phyloP scores from a whole-genome alignment of 148 eudicot genomes.

The Nyssa sinensis region DNA sequence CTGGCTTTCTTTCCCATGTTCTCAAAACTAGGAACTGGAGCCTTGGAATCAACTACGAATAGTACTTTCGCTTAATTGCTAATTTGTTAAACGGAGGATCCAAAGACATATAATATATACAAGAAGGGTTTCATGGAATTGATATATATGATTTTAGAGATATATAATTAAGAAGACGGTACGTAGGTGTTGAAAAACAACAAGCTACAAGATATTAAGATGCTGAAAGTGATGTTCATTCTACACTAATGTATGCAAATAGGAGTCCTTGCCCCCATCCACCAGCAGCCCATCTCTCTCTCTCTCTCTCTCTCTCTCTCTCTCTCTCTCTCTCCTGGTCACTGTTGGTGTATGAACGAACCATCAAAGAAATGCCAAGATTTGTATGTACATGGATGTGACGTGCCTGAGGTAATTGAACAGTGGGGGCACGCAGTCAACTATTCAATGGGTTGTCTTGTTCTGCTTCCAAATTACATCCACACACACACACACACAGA shows the following conservation, averaged over 20 bases:
- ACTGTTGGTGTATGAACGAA: background rate
- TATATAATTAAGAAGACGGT: too few relatives aligned
- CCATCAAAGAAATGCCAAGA: constrained; percentile 13
- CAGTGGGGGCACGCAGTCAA: constrained; percentile 4
- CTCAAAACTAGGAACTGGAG: background rate
- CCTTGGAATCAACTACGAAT: background rate
- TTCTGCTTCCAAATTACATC: background rate
- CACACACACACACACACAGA: background rate
- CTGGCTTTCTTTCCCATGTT: constrained; percentile 18
- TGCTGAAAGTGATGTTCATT: constrained; percentile 17
- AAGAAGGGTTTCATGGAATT: background rate
- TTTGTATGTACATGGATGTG: constrained; percentile 8
- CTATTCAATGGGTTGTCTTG: background rate
- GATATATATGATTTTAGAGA: background rate
- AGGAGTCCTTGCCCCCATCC: constrained; percentile 10
- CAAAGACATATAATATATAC: background rate
- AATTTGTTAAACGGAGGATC: background rate
- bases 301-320: constrained; percentile 8
- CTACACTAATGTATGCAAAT: constrained; percentile 5
- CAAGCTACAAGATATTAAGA: constrained; percentile 4
- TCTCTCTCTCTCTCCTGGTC: background rate
- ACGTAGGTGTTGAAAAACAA: background rate
- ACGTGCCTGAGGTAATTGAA: background rate
- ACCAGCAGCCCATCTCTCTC: background rate
- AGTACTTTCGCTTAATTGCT: background rate